Evolutionary conservation across 2,329 filamentous ascomycete genomes (phyloP).

Genomic region (Pezicula radicicola): DNA sequence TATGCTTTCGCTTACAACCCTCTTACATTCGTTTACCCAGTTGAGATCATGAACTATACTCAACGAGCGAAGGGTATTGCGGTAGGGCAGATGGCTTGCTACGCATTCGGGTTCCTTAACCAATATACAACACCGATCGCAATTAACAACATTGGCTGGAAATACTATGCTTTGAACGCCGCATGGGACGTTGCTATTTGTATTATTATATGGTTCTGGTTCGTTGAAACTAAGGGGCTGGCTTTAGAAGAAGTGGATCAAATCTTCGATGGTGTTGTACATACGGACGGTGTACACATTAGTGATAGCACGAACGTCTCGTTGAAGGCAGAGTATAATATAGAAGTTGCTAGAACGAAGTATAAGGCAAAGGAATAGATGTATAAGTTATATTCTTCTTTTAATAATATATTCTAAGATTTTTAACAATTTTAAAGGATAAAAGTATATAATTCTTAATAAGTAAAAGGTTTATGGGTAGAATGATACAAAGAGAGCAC

Average conservation of each 20-base stretch:
- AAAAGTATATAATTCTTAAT: no score
- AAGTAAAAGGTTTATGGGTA: no score
- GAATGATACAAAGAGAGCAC: no score
- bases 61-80: constrained; percentile 30
- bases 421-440: no score
- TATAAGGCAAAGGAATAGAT: no score
- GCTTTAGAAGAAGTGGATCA: constrained; percentile 52
- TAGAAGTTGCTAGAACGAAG: neutral
- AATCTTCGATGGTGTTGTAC: constrained; percentile 35
- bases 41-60: constrained; percentile 30
- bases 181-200: constrained; percentile 41
- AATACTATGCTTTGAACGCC: constrained; percentile 43
- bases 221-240: constrained; percentile 44
- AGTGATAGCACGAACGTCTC: neutral
- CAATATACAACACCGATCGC: constrained; percentile 23
- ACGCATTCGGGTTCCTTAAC: constrained; percentile 22
- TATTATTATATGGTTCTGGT: constrained; percentile 46
- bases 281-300: neutral
- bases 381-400: no score
- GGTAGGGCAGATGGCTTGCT: constrained; percentile 19
- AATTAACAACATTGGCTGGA: constrained; percentile 35
- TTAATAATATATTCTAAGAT: no score
- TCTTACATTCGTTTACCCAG: constrained; percentile 23
- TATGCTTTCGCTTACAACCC: constrained; percentile 23
- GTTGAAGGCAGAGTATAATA: neutral